phyloP scores from a whole-genome alignment of 2,329 filamentous ascomycete genomes.

The Shiraia sp. region DNA sequence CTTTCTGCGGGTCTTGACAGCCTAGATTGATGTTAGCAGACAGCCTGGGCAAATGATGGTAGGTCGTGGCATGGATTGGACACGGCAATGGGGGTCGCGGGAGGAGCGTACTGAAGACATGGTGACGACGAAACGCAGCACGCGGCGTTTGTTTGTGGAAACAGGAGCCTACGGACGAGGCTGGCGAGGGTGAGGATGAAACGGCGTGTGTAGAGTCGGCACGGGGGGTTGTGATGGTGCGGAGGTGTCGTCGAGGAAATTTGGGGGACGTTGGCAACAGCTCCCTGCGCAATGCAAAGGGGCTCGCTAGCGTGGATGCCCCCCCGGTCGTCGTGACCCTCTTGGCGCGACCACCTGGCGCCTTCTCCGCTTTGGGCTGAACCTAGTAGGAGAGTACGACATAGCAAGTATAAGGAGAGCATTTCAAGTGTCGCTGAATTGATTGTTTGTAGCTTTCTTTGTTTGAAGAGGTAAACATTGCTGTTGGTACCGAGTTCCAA shows the following conservation, averaged over 20 bases:
- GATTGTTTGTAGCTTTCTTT: too few relatives aligned
- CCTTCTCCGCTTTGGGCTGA: conserved; percentile 16
- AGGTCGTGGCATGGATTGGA: conserved; percentile 24
- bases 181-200: conserved; percentile 24
- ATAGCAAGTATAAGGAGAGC: not conserved
- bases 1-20: conserved; percentile 92
- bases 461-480: too few relatives aligned
- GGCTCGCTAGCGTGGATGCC: conserved; percentile 40
- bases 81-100: conserved; percentile 26
- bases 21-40: conserved; percentile 37
- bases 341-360: conserved; percentile 33
- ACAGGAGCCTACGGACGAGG: conserved; percentile 21
- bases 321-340: conserved; percentile 38
- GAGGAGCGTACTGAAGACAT: conserved; percentile 45
- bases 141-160: conserved; percentile 22
- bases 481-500: too few relatives aligned
- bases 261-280: conserved; percentile 45
- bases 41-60: conserved; percentile 14
- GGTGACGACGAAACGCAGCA: conserved; percentile 25
- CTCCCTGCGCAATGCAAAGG: conserved; percentile 46
- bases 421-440: not conserved
- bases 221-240: conserved; percentile 31
- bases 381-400: conserved; percentile 2
- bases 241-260: conserved; percentile 44
- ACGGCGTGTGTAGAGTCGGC: conserved; percentile 13